A percentile compares a stretch with the other conserved stretches of the same genome.
These are phyloP conservation scores for Coleophoma eucalyptorum DNA, from an alignment of 2,329 filamentous ascomycete species.

Conservation along the genomic window DNA sequence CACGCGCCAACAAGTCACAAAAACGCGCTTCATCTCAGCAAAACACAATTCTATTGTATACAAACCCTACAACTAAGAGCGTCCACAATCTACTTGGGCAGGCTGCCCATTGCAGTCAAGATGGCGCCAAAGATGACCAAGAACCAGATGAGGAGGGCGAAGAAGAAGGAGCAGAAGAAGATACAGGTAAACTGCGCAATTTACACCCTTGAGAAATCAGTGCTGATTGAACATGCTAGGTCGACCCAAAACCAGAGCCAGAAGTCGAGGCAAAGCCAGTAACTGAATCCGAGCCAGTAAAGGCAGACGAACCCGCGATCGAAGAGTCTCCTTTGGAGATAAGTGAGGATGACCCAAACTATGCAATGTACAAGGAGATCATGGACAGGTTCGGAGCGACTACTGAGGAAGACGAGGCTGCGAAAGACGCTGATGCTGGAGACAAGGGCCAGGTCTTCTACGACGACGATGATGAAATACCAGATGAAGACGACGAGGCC, in stretches of 20 bases:
- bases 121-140: conserved; percentile 81
- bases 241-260: conserved; percentile 22
- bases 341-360: conserved; percentile 71
- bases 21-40: too few relatives aligned
- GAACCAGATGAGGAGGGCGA: conserved; percentile 87
- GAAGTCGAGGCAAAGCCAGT: conserved; percentile 16
- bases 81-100: conserved; percentile 4
- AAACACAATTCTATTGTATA: too few relatives aligned
- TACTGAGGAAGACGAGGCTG: conserved; percentile 57
- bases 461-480: conserved; percentile 80
- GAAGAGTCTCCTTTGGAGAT: conserved; percentile 42
- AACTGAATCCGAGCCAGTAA: conserved; percentile 31
- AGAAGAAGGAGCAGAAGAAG: conserved; percentile 90
- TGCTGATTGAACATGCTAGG: conserved; percentile 26
- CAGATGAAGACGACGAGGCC: conserved; percentile 75
- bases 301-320: conserved; percentile 23
- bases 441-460: conserved; percentile 86
- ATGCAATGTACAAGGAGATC: conserved; percentile 78
- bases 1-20: not conserved
- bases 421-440: conserved; percentile 60
- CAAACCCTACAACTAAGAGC: too few relatives aligned
- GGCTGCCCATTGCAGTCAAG: conserved; percentile 28
- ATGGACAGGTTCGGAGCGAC: conserved; percentile 73
- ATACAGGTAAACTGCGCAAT: conserved; percentile 41
- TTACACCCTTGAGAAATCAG: conserved; percentile 4